Base-by-base conservation (phyloP, 805 yeast species). In the Yarrowia osloensis region DNA sequence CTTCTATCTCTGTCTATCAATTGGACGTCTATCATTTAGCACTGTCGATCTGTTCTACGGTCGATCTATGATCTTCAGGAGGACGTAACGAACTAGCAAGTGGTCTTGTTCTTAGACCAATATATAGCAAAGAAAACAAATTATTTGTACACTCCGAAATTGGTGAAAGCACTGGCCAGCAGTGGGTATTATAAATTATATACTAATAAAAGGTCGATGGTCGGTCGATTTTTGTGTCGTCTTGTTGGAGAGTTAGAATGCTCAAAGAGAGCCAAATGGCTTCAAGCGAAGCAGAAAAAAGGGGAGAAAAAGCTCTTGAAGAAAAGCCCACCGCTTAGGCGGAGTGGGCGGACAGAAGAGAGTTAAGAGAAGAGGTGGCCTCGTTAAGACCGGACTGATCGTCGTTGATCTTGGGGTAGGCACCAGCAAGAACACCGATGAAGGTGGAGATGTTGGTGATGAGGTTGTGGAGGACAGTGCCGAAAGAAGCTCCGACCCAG, bases 401-500 rank as follows among this genome's bases (percentile, higher is more conserved):
- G 29, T 54, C 61, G 44, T 35, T 54, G 44, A 54, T 54, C 61
- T 54, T n/a, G 61, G 61, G 61, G 61, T 54, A 54, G n/a, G 61
- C 42, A 2, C 61, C 61, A 6, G 61, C 61, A 17, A 54, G 61
- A 24, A 37, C 61, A 0, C 44, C 42, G 8, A 54, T 54, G 22
- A 54, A 54, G 44, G 61, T 54, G 44, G 61, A 54, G 24, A 54
- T 35, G 61, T 54, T 35, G 61, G 33, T 35, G 44, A 54, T 54
- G 33, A 54, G 61, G 61, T 54, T 54, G 44, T 54, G 61, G 31
- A 54, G 61, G 1, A 54, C 61, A 9, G 61, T 54, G 17, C 61
- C 61, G 22, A 54, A 54, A 11, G 61, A 17, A 11, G 61, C 61
- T 2, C 61, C 61, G 15, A 54, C 21, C 3, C 61, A 29, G 31